Percentiles rank a stretch among this genome's conserved stretches.
phyloP scores from a whole-genome alignment of 2,329 filamentous ascomycete species.

The Drechslera avenae region DNA sequence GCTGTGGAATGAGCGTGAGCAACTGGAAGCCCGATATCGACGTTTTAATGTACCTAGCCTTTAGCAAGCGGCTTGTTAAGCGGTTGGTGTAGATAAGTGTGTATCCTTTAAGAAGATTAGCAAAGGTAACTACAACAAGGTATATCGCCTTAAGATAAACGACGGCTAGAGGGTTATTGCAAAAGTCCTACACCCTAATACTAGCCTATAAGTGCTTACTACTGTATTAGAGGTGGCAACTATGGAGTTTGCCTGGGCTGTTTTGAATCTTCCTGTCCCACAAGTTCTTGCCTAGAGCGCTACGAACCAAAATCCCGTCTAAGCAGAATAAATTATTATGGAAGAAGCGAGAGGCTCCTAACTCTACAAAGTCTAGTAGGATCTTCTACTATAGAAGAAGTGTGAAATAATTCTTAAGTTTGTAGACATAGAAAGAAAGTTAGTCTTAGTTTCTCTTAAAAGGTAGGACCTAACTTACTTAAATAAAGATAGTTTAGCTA shows the following conservation, averaged over 20 bases:
- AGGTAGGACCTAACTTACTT: slow-evolving; percentile 22
- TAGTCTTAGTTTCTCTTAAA: slow-evolving; percentile 38
- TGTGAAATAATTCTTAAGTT: slow-evolving; percentile 33
- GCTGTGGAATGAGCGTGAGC: slow-evolving; percentile 30
- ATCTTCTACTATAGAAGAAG: slow-evolving; percentile 26
- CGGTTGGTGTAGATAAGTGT: slow-evolving; percentile 19
- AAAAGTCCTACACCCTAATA: slow-evolving; percentile 35
- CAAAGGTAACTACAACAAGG: slow-evolving; percentile 33
- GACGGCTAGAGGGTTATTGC: slow-evolving; percentile 31
- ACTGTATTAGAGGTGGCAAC: slow-evolving; percentile 38
- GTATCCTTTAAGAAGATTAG: slow-evolving; percentile 26
- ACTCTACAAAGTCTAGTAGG: slow-evolving; percentile 30
- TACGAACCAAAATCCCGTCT: slow-evolving; percentile 29
- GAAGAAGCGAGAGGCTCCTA: slow-evolving; percentile 35
- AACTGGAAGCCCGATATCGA: slow-evolving; percentile 25
- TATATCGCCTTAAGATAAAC: slow-evolving; percentile 21
- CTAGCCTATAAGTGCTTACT: slow-evolving; percentile 23
- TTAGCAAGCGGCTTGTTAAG: slow-evolving; percentile 21
- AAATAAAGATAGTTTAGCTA: slow-evolving; percentile 25
- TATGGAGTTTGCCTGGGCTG: slow-evolving; percentile 30
- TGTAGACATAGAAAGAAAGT: slow-evolving; percentile 35
- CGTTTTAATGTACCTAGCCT: slow-evolving; percentile 26
- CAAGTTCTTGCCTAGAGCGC: slow-evolving; percentile 34
- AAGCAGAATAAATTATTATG: slow-evolving; percentile 42
- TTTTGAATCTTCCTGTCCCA: slow-evolving; percentile 33